Conservation (phyloP, 192 early-diverging fungal species). For the Martensiomyces pterosporus region DNA sequence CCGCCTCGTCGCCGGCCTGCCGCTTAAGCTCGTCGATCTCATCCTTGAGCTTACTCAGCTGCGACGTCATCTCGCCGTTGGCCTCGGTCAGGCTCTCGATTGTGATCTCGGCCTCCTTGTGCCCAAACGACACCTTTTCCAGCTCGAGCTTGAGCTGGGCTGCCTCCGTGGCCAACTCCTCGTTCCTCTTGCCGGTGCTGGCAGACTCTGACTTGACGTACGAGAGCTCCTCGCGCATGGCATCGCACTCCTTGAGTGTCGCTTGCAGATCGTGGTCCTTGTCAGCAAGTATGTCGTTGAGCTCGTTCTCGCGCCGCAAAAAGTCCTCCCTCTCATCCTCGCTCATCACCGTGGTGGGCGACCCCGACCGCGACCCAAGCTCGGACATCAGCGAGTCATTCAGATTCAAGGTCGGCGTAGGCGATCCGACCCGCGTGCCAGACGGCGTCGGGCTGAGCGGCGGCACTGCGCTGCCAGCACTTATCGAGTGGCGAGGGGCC, state of each 20-base stretch:
- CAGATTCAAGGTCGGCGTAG: slow-evolving; percentile 37
- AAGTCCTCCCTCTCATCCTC: slow-evolving; percentile 96
- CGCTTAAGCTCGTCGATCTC: slow-evolving; percentile 52
- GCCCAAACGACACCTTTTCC: slow-evolving; percentile 83
- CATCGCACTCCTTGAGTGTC: slow-evolving; percentile 53
- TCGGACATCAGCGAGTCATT: slow-evolving; percentile 48
- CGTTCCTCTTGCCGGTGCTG: slow-evolving; percentile 61
- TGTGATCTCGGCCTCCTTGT: slow-evolving; percentile 85
- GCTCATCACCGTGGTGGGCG: slow-evolving; percentile 71
- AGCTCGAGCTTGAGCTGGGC: slow-evolving; percentile 77
- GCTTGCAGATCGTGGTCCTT: slow-evolving; percentile 80
- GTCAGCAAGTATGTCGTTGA: slow-evolving; percentile 88
- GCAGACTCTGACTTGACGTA: slow-evolving; percentile 63
- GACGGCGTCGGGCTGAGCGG: slow-evolving; percentile 41
- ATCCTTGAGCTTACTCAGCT: slow-evolving; percentile 75
- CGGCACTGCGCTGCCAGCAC: slow-evolving; percentile 29
- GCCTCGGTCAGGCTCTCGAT: slow-evolving; percentile 85
- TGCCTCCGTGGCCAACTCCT: slow-evolving; percentile 63
- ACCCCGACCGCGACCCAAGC: slow-evolving; percentile 50
- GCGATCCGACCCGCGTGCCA: slow-evolving; percentile 32
- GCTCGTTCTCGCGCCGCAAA: slow-evolving; percentile 90
- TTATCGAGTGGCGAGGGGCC: slow-evolving; percentile 31
- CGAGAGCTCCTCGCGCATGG: slow-evolving; percentile 70
- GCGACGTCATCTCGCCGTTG: slow-evolving; percentile 69
- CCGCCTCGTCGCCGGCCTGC: slow-evolving; percentile 15